Percentiles rank a stretch among this genome's conserved stretches.
Evolutionary conservation across 139 green algal species (phyloP).

Genomic region (Coelastrella sp.): DNA sequence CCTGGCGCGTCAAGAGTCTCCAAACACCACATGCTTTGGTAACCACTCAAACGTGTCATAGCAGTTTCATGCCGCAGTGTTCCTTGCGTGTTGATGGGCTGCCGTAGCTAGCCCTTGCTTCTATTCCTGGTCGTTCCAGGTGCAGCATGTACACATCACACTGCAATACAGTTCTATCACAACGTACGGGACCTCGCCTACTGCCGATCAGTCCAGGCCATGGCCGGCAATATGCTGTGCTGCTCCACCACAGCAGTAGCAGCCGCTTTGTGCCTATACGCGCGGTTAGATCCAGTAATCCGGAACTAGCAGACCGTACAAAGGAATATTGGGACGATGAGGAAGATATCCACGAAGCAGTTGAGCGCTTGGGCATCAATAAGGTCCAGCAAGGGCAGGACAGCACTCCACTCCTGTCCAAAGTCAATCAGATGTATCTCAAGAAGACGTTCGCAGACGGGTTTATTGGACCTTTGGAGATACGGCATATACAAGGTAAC

Average conservation of each 20-base stretch:
- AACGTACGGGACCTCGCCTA: not conserved
- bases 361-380: not conserved
- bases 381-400: slow-evolving; percentile 9
- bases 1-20: no score
- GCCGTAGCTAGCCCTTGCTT: no score
- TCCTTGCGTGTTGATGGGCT: no score
- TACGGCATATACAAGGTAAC: slow-evolving; percentile 6
- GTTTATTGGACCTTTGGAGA: slow-evolving; percentile 1
- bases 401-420: not conserved
- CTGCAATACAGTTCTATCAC: not conserved
- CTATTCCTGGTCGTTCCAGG: no score
- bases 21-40: no score
- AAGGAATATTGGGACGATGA: slow-evolving; percentile 43
- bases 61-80: no score
- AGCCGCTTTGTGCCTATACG: not conserved
- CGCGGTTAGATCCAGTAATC: not conserved
- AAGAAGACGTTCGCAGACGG: not conserved
- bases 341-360: slow-evolving; percentile 29
- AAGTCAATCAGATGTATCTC: slow-evolving; percentile 22
- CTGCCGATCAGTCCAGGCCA: not conserved
- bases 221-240: not conserved
- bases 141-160: not conserved
- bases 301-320: slow-evolving; percentile 22
- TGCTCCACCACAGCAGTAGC: not conserved
- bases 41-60: no score